Percentiles rank a stretch among this genome's conserved stretches.
phyloP scores from a whole-genome alignment of 2,329 filamentous ascomycete species.

The Penicillium digitatum region DNA sequence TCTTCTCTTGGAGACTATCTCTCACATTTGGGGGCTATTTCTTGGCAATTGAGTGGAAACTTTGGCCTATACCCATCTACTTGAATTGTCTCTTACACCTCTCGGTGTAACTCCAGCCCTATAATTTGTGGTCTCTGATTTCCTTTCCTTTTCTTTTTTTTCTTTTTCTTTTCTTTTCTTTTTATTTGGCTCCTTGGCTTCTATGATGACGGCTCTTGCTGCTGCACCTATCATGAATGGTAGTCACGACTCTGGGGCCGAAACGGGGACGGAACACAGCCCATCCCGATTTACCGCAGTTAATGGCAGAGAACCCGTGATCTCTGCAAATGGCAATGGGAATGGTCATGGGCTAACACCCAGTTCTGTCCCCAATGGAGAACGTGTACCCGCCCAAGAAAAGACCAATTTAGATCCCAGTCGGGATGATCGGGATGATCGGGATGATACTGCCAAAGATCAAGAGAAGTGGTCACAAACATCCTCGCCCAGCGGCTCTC shows the following conservation, averaged over 20 bases:
- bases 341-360: not conserved
- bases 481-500: conserved; percentile 24
- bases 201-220: conserved; percentile 36
- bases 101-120: not conserved
- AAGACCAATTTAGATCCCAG: conserved; percentile 3
- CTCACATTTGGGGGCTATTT: not conserved
- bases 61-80: not conserved
- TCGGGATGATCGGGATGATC: conserved; percentile 8
- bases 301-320: conserved; percentile 38
- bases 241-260: conserved; percentile 32
- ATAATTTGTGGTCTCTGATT: not conserved
- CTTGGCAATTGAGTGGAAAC: not conserved
- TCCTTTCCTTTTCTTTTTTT: too few relatives aligned
- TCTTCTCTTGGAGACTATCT: not conserved
- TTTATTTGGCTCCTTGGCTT: not conserved
- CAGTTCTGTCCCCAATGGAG: not conserved
- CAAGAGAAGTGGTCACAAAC: conserved; percentile 26
- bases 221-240: conserved; percentile 32
- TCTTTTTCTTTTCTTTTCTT: too few relatives aligned
- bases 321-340: conserved; percentile 1
- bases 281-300: conserved; percentile 47
- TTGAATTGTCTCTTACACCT: not conserved
- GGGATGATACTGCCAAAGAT: conserved; percentile 9
- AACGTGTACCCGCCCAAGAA: conserved; percentile 1
- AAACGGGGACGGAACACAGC: conserved; percentile 39